Conservation (phyloP, 176 grass and related monocot genomes). For the Triticum dicoccoides region DNA sequence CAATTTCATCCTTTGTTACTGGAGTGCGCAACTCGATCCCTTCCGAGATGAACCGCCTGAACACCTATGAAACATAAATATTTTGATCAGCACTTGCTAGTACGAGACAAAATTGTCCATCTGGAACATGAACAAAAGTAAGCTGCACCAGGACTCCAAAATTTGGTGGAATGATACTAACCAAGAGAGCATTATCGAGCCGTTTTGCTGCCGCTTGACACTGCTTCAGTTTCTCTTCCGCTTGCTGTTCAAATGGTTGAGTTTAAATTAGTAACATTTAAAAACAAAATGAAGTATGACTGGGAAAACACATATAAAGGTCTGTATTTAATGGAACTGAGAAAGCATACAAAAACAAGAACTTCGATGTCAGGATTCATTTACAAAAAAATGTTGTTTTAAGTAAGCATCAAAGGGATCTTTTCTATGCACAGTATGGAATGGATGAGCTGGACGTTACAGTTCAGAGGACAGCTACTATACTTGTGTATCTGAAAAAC, state of each 20-base stretch:
- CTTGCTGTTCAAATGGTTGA: conserved; percentile 35
- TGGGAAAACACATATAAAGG: background rate
- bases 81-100: conserved; percentile 6
- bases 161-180: conserved; percentile 40
- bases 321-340: background rate
- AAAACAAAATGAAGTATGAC: background rate
- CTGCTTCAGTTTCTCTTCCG: conserved; percentile 70
- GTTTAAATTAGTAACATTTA: conserved; percentile 24
- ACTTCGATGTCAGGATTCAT: background rate
- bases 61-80: conserved; percentile 42
- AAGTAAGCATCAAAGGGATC: background rate
- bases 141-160: background rate
- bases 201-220: conserved; percentile 77
- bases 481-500: background rate
- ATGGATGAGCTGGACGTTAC: background rate
- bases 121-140: conserved; percentile 7
- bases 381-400: background rate
- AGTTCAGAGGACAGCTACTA: background rate
- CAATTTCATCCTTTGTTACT: conserved; percentile 83
- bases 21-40: conserved; percentile 64
- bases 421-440: background rate
- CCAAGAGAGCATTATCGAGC: conserved; percentile 74
- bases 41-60: conserved; percentile 66
- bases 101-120: background rate
- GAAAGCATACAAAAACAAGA: background rate